These are phyloP conservation scores for Solanum tarapatanum DNA, from an alignment of 257 asterid genomes.

Conservation along the genomic window DNA sequence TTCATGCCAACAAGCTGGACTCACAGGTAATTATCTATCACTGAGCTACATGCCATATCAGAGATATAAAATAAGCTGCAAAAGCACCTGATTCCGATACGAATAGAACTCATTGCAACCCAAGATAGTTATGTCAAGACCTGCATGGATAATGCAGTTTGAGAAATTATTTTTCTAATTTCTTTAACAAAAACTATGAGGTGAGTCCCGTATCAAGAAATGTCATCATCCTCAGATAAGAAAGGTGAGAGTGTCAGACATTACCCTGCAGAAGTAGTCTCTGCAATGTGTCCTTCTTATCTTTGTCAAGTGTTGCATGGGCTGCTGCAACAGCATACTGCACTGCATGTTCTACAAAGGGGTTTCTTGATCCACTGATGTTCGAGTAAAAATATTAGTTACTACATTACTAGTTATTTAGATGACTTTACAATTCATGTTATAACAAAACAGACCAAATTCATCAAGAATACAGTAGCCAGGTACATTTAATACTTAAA, in stretches of 20 bases:
- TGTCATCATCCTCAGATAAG: not conserved
- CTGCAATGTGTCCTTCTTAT: constrained; percentile 35
- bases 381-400: constrained; percentile 15
- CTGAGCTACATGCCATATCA: not conserved
- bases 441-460: not conserved
- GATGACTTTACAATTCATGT: not conserved
- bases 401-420: not conserved
- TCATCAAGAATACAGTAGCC: not conserved
- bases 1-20: not conserved
- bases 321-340: too few species aligned
- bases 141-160: constrained; percentile 42
- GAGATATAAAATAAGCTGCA: not conserved
- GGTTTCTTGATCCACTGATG: constrained; percentile 82
- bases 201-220: not conserved
- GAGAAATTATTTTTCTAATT: constrained; percentile 5
- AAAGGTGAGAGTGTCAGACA: constrained; percentile 17
- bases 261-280: constrained; percentile 74
- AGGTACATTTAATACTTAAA: not conserved
- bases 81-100: constrained; percentile 71
- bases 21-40: not conserved
- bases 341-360: constrained; percentile 43
- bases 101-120: constrained; percentile 96
- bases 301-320: too few species aligned
- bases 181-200: not conserved
- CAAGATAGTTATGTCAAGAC: constrained; percentile 79